Evolutionary conservation across 2,329 filamentous ascomycete species (phyloP).

Genomic region (Mollisiaceae sp.): DNA sequence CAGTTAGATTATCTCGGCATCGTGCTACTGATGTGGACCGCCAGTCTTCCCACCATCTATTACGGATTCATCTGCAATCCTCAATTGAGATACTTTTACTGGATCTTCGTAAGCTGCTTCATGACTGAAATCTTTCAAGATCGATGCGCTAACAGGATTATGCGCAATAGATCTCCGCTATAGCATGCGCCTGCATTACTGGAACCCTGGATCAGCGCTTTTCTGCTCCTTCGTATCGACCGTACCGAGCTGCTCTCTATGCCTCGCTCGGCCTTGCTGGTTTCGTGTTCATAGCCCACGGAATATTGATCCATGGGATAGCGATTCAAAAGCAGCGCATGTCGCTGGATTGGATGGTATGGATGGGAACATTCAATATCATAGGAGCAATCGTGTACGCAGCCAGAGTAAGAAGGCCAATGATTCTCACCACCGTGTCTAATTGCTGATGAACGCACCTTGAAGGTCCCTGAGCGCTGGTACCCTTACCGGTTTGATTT

Average conservation of each 20-base stretch:
- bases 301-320: slow-evolving; percentile 31
- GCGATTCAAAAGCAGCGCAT: slow-evolving; percentile 30
- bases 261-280: slow-evolving; percentile 35
- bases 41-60: slow-evolving; percentile 49
- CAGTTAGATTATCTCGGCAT: slow-evolving; percentile 48
- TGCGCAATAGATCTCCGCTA: not conserved
- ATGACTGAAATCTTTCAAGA: not conserved
- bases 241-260: slow-evolving; percentile 37
- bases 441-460: too few relatives aligned
- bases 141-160: not conserved
- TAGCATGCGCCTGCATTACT: too few relatives aligned
- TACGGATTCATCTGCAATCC: slow-evolving; percentile 49
- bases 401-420: slow-evolving; percentile 14
- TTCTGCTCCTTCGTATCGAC: too few relatives aligned
- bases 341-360: slow-evolving; percentile 25
- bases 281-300: slow-evolving; percentile 37
- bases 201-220: too few relatives aligned
- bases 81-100: slow-evolving; percentile 43
- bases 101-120: slow-evolving; percentile 37
- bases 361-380: slow-evolving; percentile 27
- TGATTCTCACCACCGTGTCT: not conserved
- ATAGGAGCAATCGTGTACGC: slow-evolving; percentile 27
- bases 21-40: slow-evolving; percentile 46
- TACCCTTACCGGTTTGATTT: slow-evolving; percentile 34
- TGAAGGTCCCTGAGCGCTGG: slow-evolving; percentile 41